Evolutionary conservation across 1,139 yeast genomes (phyloP), one percentile per base, ranked within the genome.

Genomic region (Sugiyamaella japonica): DNA sequence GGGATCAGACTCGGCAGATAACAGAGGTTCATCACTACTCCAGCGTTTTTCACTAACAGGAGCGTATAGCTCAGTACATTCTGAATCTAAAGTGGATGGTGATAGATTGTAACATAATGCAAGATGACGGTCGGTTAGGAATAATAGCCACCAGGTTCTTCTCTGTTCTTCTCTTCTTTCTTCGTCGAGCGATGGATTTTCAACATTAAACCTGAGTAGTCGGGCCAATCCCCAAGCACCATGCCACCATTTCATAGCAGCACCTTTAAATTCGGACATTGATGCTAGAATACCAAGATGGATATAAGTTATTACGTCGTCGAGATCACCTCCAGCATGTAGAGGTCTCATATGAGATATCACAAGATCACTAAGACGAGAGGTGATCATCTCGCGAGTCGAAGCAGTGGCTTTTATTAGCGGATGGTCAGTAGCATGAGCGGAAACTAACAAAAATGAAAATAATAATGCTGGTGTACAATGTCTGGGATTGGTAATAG

Each of bases 121-220:
- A 7, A 74, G 63, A 57, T 75, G 71, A 12, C 76, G 65, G 59
- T 75, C 79, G 29, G 74, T 62, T 49, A 72, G 63, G 55, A 70
- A 75, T 29, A 75, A 59, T 5, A 73, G 66, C 77, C 78, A 75
- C 77, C 77, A 75, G 0, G 71, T 65, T 17, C 79, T 65, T 15
- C 77, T 63, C 53, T 70, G 65, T 52, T 75, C 78, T 53, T 75
- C 79, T 29, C 70, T 64, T 1, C 61, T 51, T 47, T 73, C 76
- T 20, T 70, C 72, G 28, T 65, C 61, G 17, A 65, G 54, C 16
- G 59, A 51, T 7, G 60, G 60, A 16, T 54, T 59, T 54, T 72
- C 75, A 12, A 61, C 60, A 56, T 72, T 71, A 13, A 73, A 58
- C 38, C 64, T 67, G 42, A 73, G 59, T 28, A 63, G 63, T 29